phyloP scores from a whole-genome alignment of 208 protist genomes.

The Leishmania gerbilli region DNA sequence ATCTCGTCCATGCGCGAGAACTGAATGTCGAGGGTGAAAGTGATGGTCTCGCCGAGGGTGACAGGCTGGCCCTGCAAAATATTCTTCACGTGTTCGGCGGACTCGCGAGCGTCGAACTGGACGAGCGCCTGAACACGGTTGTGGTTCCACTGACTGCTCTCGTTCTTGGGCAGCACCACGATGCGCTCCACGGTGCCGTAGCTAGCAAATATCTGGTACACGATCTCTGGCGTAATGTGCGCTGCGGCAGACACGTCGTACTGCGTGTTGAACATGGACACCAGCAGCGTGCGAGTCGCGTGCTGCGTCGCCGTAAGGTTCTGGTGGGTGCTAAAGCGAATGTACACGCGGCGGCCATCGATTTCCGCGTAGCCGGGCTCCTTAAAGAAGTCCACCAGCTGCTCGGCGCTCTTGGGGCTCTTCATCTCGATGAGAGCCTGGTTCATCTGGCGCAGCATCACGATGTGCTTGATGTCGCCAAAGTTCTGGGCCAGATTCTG shows the following conservation, averaged over 20 bases:
- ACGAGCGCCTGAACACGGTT: constrained; percentile 92
- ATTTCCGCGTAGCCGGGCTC: constrained; percentile 89
- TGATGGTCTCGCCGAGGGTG: constrained; percentile 83
- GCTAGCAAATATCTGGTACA: constrained; percentile 90
- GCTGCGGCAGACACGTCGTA: constrained; percentile 87
- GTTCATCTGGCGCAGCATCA: constrained; percentile 94
- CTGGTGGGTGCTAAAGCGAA: constrained; percentile 91
- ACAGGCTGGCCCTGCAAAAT: constrained; percentile 92
- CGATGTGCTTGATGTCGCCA: constrained; percentile 91
- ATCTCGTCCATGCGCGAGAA: constrained; percentile 92
- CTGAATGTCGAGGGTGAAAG: constrained; percentile 93
- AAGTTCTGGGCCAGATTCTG: constrained; percentile 88
- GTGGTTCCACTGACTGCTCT: constrained; percentile 87
- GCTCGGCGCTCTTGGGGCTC: constrained; percentile 78
- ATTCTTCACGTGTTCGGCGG: constrained; percentile 89
- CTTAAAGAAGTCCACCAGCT: constrained; percentile 90
- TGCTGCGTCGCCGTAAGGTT: constrained; percentile 90
- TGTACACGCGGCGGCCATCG: constrained; percentile 90
- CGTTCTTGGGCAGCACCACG: constrained; percentile 92
- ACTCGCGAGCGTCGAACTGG: constrained; percentile 82
- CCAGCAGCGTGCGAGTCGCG: constrained; percentile 84
- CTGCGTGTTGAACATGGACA: constrained; percentile 94
- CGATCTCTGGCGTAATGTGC: constrained; percentile 89
- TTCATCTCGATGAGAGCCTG: constrained; percentile 94
- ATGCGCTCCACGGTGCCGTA: constrained; percentile 90